Conservation (phyloP, 73 alveolate species). For the Symbiodinium natans region DNA sequence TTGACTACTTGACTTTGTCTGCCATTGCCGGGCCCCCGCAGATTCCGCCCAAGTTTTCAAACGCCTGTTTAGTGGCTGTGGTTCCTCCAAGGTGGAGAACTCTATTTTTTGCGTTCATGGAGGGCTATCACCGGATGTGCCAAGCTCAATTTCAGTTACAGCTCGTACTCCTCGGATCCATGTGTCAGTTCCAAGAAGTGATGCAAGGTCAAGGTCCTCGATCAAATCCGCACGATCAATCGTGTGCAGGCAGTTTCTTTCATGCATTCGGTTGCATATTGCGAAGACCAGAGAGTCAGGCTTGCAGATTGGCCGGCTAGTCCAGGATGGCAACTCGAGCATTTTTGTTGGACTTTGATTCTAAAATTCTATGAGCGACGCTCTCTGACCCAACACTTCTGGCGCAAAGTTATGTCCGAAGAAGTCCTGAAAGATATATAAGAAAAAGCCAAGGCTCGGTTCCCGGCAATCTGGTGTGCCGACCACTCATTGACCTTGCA, state of each 20-base stretch:
- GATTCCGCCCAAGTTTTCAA: not conserved
- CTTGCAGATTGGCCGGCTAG: too few species aligned
- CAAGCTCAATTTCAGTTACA: conserved; percentile 94
- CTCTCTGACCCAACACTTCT: too few species aligned
- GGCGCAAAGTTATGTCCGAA: too few species aligned
- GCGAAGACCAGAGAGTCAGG: too few species aligned
- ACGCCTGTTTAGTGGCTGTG: not conserved
- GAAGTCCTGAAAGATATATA: too few species aligned
- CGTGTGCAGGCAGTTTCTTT: conserved; percentile 53
- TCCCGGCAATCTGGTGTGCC: too few species aligned
- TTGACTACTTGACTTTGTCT: conserved; percentile 96
- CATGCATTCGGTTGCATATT: not conserved
- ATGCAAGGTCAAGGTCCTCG: conserved; percentile 70
- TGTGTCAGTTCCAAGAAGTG: not conserved
- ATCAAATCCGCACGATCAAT: conserved; percentile 90
- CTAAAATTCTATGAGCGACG: too few species aligned
- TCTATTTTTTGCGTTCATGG: conserved; percentile 98
- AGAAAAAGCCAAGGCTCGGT: too few species aligned
- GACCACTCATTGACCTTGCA: too few species aligned
- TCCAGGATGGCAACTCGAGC: too few species aligned
- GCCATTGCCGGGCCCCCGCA: conserved; percentile 89
- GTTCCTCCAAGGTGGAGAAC: conserved; percentile 72
- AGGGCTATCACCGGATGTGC: conserved; percentile 98
- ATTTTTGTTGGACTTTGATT: not conserved
- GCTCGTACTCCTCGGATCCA: not conserved